Evolutionary conservation across 2,329 filamentous ascomycete species (phyloP), one percentile per base, ranked within the genome.

Genomic region (Hypoxylon sp.): DNA sequence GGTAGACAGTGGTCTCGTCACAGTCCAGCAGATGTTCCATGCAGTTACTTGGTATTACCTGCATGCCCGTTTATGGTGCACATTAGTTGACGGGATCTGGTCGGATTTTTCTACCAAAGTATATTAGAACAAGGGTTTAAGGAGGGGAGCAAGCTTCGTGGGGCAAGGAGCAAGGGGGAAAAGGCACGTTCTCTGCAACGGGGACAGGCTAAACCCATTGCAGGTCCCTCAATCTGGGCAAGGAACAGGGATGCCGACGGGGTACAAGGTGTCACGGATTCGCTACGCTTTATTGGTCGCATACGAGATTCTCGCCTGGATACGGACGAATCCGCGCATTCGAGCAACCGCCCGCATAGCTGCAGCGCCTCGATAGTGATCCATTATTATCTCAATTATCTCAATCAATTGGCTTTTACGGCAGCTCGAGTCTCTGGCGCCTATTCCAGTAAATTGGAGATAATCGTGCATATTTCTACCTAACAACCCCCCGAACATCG

Each of bases 281-380:
- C 52, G 14, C 14, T 28, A 17, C 14, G 52, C 66, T 57, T 51
- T 53, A 76, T 76, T 76, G 75, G 74, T 60, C 43, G 23, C 43
- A 69, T 68, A 60, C 70, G 58, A 67, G 49, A 70, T 73, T 45
- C 62, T 70, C 48, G 56, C 43, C 62, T 55, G 59, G 51, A 28
- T 51, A 63, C 72, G 61, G 72, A 75, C 75, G 74, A 76, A 77
- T 77, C 75, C 74, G 70, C 69, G 71, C 61, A 64, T 69, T 41
- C 63, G 56, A 76, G 59, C 72, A 76, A 63, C 74, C 75, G 75
- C 75, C 75, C 66, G 53, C 13, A 58, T 62, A 45, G 58, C 60
- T 63, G 53, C 63, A 46, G 62, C 28, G 63, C 68, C 41, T 65
- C 53, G 46, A 57, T 60, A 32, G 19, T 59, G 70, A 69, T 72